A percentile compares a stretch with the other conserved stretches of the same genome.
These are phyloP conservation scores for Kazachstania sp. DNA, from an alignment of 1,139 yeast species.

Conservation along the genomic window DNA sequence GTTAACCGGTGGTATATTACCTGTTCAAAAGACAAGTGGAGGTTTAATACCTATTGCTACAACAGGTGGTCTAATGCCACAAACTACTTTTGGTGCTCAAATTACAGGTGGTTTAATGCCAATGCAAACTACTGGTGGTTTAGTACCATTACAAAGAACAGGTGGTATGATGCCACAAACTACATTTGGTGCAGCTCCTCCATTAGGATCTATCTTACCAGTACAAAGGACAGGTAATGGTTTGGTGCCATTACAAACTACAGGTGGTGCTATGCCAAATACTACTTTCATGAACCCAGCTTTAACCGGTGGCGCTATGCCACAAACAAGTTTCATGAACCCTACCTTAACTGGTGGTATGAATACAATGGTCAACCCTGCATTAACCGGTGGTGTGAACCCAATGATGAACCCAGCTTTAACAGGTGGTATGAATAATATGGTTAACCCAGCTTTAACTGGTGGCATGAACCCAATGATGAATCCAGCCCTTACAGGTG, in stretches of 20 bases:
- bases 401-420: conserved; percentile 1
- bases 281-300: conserved; percentile 12
- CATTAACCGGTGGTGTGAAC: conserved; percentile 1
- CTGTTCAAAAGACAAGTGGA: conserved; percentile 46
- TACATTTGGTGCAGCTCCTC: conserved; percentile 39
- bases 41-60: conserved; percentile 21
- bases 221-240: conserved; percentile 56
- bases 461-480: conserved; percentile 36
- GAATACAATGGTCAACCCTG: conserved; percentile 2
- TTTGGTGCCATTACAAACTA: conserved; percentile 23
- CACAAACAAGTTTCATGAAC: conserved; percentile 30
- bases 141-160: conserved; percentile 28
- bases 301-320: conserved; percentile 36
- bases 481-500: conserved; percentile 34
- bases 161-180: conserved; percentile 34
- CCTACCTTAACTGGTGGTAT: conserved; percentile 7
- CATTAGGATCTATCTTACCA: conserved; percentile 49
- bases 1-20: conserved; percentile 44
- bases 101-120: conserved; percentile 24
- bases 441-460: conserved; percentile 23
- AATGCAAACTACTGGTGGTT: conserved; percentile 21
- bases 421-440: not conserved
- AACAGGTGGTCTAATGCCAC: conserved; percentile 36
- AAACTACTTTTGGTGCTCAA: conserved; percentile 37
- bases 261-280: conserved; percentile 28